Base-by-base conservation (phyloP, 2,329 filamentous ascomycete genomes). In the Cladosporium sp. region DNA sequence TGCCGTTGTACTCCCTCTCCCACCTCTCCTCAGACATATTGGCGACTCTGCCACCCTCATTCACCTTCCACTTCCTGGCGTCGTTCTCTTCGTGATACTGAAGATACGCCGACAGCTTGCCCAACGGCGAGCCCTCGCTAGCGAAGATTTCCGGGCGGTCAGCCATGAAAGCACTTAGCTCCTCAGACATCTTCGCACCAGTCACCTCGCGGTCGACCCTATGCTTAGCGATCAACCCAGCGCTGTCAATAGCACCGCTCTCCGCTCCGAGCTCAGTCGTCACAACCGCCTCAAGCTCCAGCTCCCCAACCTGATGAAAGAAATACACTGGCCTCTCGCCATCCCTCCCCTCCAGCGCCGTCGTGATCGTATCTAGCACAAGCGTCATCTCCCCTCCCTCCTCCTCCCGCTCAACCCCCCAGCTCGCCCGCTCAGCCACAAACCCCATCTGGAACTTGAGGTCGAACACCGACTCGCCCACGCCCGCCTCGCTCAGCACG, bases 71-170 rank as follows among this genome's bases (percentile, higher is more conserved):
- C 3, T 8, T 13, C 5, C 16, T 22, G 2, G 16, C 32, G 9
- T 18, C 48, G 1, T n/a, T 8, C 2, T 31, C 38, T 13, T 35
- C 3, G 13, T 34, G 37, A 11, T 37, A 38, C 8, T 28, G 42
- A 35, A 57, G 49, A 49, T 55, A 60, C 3, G 58, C 58, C 2
- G 45, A 54, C 19, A 60, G 45, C 53, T 60, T 60, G 3, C 58
- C 58, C 11, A 49, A 5, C 4, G 56, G 54, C 8, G 43, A 31
- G 7, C 51, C 53, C 14, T 33, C 33, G 11, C 13, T 45, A 1
- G 46, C 41, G 13, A 56, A 54, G 14, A 58, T 18, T 13, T 11
- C 32, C 8, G 37, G 35, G 16, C 54, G 49, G 3, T 46, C 11
- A 13, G 32, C n/a, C 54, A 60, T 53, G 34, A 58, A 57, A 6